Evolutionary conservation across 164 flowering plant species (phyloP), one percentile per base, ranked within the genome.

Genomic region (Vitis rotundifolia): DNA sequence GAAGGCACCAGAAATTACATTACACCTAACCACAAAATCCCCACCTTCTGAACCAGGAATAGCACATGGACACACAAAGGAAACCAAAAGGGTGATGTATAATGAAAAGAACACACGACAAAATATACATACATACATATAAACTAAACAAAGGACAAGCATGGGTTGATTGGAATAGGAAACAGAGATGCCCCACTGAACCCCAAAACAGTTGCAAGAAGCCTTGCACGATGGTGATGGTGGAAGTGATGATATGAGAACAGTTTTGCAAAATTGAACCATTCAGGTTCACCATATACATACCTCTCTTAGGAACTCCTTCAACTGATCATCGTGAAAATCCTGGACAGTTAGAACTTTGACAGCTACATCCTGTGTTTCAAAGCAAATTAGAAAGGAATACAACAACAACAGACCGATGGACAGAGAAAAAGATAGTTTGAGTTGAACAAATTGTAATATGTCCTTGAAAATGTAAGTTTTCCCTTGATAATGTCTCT

Each of bases 261-360:
- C 22, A 65, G 13, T 47, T 4, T 11, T 49, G n/a, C 14, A 18
- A 50, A 57, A 52, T 66, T 6, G 9, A 16, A 29, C 9, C 49
- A 49, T 9, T 60, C 11, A 60, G 11, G 22, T 64, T 50, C 55
- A 64, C 47, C 13, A 10, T 61, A 22, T 22, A 56, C 72, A 31
- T 80, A 92, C 98, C 97, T 92, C 99, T 75, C 99, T 85, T 44
- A 95, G 74, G 72, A 95, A 95, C 75, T 95, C 98, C 82, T 84
- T 92, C 69, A 92, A 74, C 61, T 87, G 97, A 73, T 91, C 91
- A 68, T 90, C 99, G 58, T 80, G 81, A 73, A 92, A 90, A 80
- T 95, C 97, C 76, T 95, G 97, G 67, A 88, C 73, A 3, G 87
- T 81, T 11, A 95, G 88, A 70, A 92, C 92, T 83, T 95, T 95